A percentile compares a stretch with the other conserved stretches of the same genome.
Conservation (phyloP, 2,329 filamentous ascomycete species). For the Diatrype stigma region DNA sequence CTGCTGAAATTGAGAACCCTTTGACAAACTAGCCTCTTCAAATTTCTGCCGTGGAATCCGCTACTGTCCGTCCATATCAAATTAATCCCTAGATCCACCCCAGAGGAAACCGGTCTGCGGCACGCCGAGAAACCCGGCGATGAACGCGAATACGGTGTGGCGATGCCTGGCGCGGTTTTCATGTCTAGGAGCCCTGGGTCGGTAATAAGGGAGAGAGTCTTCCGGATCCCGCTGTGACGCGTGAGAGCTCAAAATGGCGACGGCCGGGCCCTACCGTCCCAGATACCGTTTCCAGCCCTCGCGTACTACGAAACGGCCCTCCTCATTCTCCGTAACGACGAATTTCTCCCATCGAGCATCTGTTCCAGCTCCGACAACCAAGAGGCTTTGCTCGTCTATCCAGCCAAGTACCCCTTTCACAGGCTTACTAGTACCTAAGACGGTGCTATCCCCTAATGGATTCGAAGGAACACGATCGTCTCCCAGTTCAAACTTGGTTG, state of each 20-base stretch:
- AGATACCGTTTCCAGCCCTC: constrained; percentile 84
- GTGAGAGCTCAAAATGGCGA: constrained; percentile 3
- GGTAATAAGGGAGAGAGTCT: neutral
- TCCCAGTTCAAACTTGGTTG: constrained; percentile 75
- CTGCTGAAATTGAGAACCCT: neutral
- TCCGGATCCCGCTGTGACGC: neutral
- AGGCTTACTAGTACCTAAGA: constrained; percentile 52
- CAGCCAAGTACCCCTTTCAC: constrained; percentile 85
- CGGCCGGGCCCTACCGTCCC: constrained; percentile 17
- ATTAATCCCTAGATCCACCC: neutral
- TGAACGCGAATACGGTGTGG: neutral
- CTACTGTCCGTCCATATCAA: neutral
- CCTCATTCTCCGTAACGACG: constrained; percentile 61
- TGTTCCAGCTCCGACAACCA: constrained; percentile 73
- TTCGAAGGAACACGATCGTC: constrained; percentile 58
- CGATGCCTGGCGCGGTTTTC: too few species aligned
- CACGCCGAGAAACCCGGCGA: neutral
- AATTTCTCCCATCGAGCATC: constrained; percentile 90
- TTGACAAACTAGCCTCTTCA: neutral
- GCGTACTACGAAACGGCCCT: constrained; percentile 61
- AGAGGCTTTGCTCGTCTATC: constrained; percentile 67
- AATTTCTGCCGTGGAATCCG: neutral
- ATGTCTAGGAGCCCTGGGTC: too few species aligned
- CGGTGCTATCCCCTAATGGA: constrained; percentile 28
- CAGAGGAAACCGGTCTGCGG: neutral